These are phyloP conservation scores for Acarospora socialis DNA, from an alignment of 2,329 filamentous ascomycete species.

Conservation along the genomic window DNA sequence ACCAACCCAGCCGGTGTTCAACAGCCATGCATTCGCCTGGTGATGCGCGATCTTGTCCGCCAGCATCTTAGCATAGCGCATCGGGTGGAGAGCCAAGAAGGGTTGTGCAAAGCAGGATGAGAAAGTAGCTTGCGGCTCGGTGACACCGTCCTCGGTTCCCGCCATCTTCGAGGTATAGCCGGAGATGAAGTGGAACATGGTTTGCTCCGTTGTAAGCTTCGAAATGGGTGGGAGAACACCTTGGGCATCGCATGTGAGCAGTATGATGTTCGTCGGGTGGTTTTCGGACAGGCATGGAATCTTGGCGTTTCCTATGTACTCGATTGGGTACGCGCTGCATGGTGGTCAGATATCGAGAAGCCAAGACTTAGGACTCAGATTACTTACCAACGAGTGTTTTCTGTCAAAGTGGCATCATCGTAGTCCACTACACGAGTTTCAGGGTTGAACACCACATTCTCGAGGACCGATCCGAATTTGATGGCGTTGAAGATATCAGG, in stretches of 20 bases:
- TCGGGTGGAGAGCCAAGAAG: conserved; percentile 96
- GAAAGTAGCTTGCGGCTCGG: conserved; percentile 96
- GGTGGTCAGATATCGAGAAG: conserved; percentile 11
- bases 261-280: conserved; percentile 94
- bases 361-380: conserved; percentile 11
- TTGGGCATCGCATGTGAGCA: conserved; percentile 93
- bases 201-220: conserved; percentile 86
- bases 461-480: conserved; percentile 89
- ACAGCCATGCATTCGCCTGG: conserved; percentile 92
- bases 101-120: conserved; percentile 98
- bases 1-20: conserved; percentile 97
- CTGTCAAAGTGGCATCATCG: conserved; percentile 84
- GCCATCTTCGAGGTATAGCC: conserved; percentile 99
- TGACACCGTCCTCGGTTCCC: conserved; percentile 91
- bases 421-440: conserved; percentile 84
- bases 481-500: conserved; percentile 95
- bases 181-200: conserved; percentile 99
- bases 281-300: conserved; percentile 79
- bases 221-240: conserved; percentile 96
- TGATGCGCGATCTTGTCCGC: conserved; percentile 94
- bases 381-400: conserved; percentile 75
- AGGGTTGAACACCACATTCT: conserved; percentile 97
- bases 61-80: conserved; percentile 97
- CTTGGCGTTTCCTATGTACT: conserved; percentile 98
- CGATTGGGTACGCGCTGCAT: conserved; percentile 76